A percentile compares a stretch with the other conserved stretches of the same genome.
phyloP scores from a whole-genome alignment of 139 green algal genomes.

The Chlamydomonas sphaeroides region DNA sequence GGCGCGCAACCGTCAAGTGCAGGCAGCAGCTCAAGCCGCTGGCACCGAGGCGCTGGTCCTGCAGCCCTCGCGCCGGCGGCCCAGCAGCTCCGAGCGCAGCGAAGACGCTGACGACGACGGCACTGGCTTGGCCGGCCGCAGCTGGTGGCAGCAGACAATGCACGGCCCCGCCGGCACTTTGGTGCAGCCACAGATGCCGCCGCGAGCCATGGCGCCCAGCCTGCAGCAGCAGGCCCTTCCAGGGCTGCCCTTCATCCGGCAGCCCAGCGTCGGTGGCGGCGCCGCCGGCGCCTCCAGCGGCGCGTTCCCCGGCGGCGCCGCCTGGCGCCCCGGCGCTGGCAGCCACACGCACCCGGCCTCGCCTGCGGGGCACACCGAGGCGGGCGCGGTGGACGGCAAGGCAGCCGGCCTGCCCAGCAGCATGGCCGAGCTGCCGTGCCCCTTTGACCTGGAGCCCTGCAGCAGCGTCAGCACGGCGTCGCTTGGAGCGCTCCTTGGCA shows the following conservation, averaged over 20 bases:
- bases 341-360: not conserved
- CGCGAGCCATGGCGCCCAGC: too few species aligned
- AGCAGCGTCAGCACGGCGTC: slow-evolving; percentile 30
- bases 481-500: not conserved
- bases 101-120: too few species aligned
- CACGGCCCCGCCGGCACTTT: too few species aligned
- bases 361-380: not conserved
- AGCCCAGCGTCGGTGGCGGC: not conserved
- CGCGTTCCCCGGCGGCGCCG: not conserved
- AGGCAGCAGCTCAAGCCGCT: too few species aligned
- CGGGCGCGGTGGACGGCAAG: not conserved
- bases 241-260: too few species aligned
- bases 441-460: not conserved
- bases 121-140: too few species aligned
- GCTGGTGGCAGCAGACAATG: too few species aligned
- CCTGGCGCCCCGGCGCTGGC: too few species aligned
- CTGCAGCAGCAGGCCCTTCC: too few species aligned
- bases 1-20: too few species aligned
- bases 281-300: not conserved
- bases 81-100: not conserved
- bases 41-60: too few species aligned
- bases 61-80: not conserved
- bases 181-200: too few species aligned
- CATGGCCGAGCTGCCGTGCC: not conserved
- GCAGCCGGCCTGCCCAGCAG: not conserved